Base-by-base conservation (phyloP, 148 eudicot species). In the Vaccinium darrowii region DNA sequence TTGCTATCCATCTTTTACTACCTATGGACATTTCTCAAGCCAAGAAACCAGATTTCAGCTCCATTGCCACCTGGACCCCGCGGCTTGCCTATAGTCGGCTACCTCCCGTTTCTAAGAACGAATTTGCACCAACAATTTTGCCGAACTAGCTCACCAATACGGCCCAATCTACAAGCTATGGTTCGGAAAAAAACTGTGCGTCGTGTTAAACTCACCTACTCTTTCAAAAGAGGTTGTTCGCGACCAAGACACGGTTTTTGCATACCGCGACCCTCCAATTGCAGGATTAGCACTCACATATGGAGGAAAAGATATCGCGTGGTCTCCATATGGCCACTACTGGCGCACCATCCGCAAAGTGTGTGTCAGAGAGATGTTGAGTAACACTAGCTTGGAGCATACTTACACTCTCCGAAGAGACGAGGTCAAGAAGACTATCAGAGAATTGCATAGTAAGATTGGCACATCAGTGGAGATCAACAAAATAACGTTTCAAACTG, bases 261-360 rank as follows among this genome's bases (percentile, higher is more conserved):
- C 91, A 11, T 85, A 91, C 84, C 90, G 88, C 6, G 92, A 87
- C 56, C 81, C 87, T 7, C 25, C 86, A 0, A 63, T 87, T 19
- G 91, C 92, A 3, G 87, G 86, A 5, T 12, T 27, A 14, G 80
- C 56, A 2, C 53, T 11, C 30, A 67, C 79, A 0, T 85, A 67
- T 74, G 89, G 90, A 1, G 89, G 89, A 1, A 13, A 67, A 0
- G 88, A 88, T 49, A 85, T 91, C 5, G 82, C 49, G 1, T 91
- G 84, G 71, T 7, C 88, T 0, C 76, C 87, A 8, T 79, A 85
- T 3, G 90, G 89, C 39, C 36, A 87, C 10, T 82, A 89, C 56
- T 87, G 94, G 92, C 84, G 87, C 10, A 88, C 78, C 27, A 83
- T 91, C 81, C 86, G 90, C 43, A 93, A 86, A 80, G 21, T 91